These are phyloP conservation scores for Aspergillus sp. DNA, from an alignment of 2,329 filamentous ascomycete genomes.

Conservation along the genomic window DNA sequence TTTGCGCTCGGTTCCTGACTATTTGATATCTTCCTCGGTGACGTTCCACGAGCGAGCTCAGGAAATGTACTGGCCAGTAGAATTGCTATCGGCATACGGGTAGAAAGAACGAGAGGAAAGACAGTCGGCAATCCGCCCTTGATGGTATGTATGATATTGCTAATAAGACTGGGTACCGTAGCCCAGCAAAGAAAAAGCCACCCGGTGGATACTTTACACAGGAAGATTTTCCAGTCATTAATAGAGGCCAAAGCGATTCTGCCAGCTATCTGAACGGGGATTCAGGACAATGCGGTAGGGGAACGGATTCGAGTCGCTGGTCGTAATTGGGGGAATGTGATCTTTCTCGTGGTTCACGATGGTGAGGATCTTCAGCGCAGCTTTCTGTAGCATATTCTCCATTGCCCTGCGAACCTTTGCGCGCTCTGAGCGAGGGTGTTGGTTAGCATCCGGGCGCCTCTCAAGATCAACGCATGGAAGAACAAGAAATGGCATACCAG, in stretches of 20 bases:
- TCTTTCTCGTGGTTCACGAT: slow-evolving; percentile 88
- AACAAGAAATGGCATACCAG: slow-evolving; percentile 61
- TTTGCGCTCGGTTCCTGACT: slow-evolving; percentile 2
- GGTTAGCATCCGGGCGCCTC: not conserved
- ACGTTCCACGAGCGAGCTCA: not conserved
- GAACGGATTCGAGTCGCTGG: slow-evolving; percentile 88
- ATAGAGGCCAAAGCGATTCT: slow-evolving; percentile 77
- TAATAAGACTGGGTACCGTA: slow-evolving; percentile 21
- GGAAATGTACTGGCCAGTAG: slow-evolving; percentile 6
- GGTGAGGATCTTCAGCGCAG: slow-evolving; percentile 86
- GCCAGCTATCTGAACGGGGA: slow-evolving; percentile 78
- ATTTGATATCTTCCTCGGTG: not conserved
- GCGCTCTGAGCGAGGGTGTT: slow-evolving; percentile 65
- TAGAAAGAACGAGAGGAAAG: not conserved
- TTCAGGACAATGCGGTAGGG: slow-evolving; percentile 92
- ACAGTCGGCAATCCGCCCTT: not conserved
- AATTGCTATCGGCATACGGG: not conserved
- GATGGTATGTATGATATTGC: not conserved
- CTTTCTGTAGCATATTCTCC: slow-evolving; percentile 85
- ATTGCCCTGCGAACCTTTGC: slow-evolving; percentile 88
- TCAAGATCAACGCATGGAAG: not conserved
- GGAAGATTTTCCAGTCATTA: slow-evolving; percentile 39
- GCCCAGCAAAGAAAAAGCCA: slow-evolving; percentile 11
- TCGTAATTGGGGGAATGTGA: slow-evolving; percentile 96
- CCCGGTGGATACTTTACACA: not conserved